Conservation (phyloP, 2,329 filamentous ascomycete genomes). For the Apiospora saccharicola region DNA sequence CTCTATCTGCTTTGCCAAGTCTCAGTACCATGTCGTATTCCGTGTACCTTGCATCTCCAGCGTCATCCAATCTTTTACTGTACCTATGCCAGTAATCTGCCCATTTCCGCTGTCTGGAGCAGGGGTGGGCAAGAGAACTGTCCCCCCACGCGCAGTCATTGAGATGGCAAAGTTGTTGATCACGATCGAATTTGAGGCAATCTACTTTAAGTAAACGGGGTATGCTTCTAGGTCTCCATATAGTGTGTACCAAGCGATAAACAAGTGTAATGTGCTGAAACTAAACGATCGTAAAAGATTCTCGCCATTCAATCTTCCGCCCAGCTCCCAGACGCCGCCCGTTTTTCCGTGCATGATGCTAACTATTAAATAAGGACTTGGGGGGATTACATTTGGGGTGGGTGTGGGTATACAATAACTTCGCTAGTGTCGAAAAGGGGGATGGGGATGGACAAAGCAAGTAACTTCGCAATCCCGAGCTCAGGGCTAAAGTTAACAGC, state of each 20-base stretch:
- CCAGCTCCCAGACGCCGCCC: not conserved
- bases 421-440: conserved; percentile 11
- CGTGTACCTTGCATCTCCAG: not conserved
- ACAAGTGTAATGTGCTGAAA: not conserved
- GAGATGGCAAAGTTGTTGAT: not conserved
- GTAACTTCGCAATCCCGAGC: not conserved
- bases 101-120: not conserved
- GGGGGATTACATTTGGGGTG: not conserved
- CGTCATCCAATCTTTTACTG: not conserved
- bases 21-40: not conserved
- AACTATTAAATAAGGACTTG: not conserved
- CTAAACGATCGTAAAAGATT: not conserved
- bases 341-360: not conserved
- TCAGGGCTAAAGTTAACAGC: not conserved
- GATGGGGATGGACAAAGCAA: not conserved
- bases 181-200: not conserved
- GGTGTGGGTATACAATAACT: conserved; percentile 7
- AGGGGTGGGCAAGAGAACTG: not conserved
- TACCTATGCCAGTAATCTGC: not conserved
- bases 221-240: conserved; percentile 5
- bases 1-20: not conserved
- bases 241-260: not conserved
- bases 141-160: not conserved
- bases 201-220: not conserved
- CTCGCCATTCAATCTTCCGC: not conserved